phyloP scores from a whole-genome alignment of 2,329 filamentous ascomycete species.

The Trichoderma koningiopsis region DNA sequence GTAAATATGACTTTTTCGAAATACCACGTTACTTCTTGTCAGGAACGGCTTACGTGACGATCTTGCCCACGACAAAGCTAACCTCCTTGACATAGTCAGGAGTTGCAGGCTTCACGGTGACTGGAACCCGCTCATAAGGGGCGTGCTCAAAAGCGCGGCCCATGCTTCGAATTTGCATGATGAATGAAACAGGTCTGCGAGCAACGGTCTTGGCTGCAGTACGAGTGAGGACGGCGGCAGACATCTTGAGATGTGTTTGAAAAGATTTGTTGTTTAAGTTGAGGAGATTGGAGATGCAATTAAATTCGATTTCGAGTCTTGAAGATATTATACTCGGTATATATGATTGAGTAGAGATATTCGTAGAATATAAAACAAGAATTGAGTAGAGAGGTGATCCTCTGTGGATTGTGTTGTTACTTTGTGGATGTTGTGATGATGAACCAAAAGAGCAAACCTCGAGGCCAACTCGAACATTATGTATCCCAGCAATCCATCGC shows the following conservation, averaged over 20 bases:
- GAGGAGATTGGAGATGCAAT: background rate
- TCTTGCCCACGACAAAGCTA: slow-evolving; percentile 1
- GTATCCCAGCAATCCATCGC: slow-evolving; percentile 15
- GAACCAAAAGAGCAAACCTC: background rate
- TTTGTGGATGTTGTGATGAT: slow-evolving; percentile 20
- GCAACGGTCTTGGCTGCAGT: slow-evolving; percentile 1
- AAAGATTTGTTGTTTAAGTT: background rate
- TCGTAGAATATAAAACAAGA: background rate
- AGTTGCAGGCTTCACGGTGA: slow-evolving; percentile 3
- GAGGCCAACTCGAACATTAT: slow-evolving; percentile 14
- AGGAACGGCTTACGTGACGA: slow-evolving; percentile 15
- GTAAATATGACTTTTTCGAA: background rate
- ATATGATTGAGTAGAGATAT: slow-evolving; percentile 15
- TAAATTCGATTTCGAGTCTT: slow-evolving; percentile 3
- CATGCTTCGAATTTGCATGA: slow-evolving; percentile 20
- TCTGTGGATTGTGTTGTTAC: slow-evolving; percentile 5
- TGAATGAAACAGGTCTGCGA: slow-evolving; percentile 19
- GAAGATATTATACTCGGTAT: slow-evolving; percentile 8
- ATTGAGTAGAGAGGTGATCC: slow-evolving; percentile 25
- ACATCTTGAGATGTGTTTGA: slow-evolving; percentile 14
- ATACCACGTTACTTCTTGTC: background rate
- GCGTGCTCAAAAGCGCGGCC: slow-evolving; percentile 16
- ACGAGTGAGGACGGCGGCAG: slow-evolving; percentile 7
- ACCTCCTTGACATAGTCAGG: slow-evolving; percentile 17
- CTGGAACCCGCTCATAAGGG: slow-evolving; percentile 17